phyloP scores from a whole-genome alignment of 108 stramenopile genomes.

The Nitzschia palea region DNA sequence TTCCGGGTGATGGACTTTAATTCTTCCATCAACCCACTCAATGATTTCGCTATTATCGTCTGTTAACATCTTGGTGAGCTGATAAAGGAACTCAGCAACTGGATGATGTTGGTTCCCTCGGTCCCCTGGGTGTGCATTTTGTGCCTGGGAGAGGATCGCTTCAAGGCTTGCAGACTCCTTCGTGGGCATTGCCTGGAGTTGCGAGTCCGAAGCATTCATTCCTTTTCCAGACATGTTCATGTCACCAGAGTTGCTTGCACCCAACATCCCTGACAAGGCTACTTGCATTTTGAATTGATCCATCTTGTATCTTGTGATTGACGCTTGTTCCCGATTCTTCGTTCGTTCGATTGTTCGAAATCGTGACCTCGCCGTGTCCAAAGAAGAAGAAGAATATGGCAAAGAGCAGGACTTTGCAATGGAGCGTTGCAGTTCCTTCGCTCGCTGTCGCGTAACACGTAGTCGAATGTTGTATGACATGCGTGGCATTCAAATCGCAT shows the following conservation, averaged over 20 bases:
- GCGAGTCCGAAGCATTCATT: neutral
- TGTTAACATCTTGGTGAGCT: slow-evolving; percentile 89
- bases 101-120: slow-evolving; percentile 26
- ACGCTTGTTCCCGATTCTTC: neutral
- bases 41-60: slow-evolving; percentile 84
- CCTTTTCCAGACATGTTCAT: too few species aligned
- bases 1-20: slow-evolving; percentile 80
- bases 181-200: neutral
- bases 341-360: neutral
- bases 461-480: too few species aligned
- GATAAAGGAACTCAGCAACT: slow-evolving; percentile 81
- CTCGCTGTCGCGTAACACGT: too few species aligned
- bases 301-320: slow-evolving; percentile 1
- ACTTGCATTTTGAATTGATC: slow-evolving; percentile 24
- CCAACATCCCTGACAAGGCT: slow-evolving; percentile 19
- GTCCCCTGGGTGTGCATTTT: slow-evolving; percentile 3
- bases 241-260: too few species aligned
- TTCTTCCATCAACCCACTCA: slow-evolving; percentile 76
- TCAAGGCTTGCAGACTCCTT: slow-evolving; percentile 7
- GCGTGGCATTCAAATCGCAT: neutral
- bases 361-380: slow-evolving; percentile 2
- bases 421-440: too few species aligned
- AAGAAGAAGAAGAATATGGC: slow-evolving; percentile 13
- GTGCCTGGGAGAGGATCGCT: slow-evolving; percentile 12
- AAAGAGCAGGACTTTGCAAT: neutral